A percentile compares a stretch with the other conserved stretches of the same genome.
phyloP scores from a whole-genome alignment of 768 basidiomycete species.

The Psilocybe cubensis region DNA sequence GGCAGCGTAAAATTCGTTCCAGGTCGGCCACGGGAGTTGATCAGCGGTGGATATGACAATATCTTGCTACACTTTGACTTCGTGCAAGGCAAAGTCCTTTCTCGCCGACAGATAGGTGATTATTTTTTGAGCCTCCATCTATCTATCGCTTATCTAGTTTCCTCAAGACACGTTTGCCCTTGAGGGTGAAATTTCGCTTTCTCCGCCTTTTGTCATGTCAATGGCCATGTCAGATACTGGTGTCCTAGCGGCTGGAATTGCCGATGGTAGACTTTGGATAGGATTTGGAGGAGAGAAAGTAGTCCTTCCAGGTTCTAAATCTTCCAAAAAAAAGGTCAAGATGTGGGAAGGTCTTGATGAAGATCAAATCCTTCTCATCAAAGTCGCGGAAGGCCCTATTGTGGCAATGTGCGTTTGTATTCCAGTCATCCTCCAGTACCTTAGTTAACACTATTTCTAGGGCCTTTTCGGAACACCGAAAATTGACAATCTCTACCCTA shows the following conservation, averaged over 20 bases:
- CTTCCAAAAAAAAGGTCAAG: slow-evolving; percentile 62
- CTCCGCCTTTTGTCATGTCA: slow-evolving; percentile 77
- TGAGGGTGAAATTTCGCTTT: slow-evolving; percentile 56
- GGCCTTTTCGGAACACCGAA: slow-evolving; percentile 49
- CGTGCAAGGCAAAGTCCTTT: slow-evolving; percentile 55
- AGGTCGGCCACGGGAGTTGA: slow-evolving; percentile 66
- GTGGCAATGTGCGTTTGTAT: slow-evolving; percentile 61
- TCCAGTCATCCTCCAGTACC: neutral
- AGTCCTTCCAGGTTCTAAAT: slow-evolving; percentile 23
- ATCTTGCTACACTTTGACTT: slow-evolving; percentile 71
- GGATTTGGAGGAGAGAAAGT: slow-evolving; percentile 73
- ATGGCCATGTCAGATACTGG: slow-evolving; percentile 62
- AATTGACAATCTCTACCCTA: slow-evolving; percentile 60
- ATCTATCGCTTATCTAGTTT: neutral
- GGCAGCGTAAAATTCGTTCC: slow-evolving; percentile 74
- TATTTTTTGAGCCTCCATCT: neutral
- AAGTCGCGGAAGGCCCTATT: slow-evolving; percentile 74
- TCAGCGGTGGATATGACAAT: slow-evolving; percentile 81
- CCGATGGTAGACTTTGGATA: slow-evolving; percentile 74
- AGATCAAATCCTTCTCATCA: slow-evolving; percentile 45
- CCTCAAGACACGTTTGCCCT: slow-evolving; percentile 37
- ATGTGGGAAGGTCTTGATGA: slow-evolving; percentile 75
- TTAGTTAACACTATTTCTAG: slow-evolving; percentile 32
- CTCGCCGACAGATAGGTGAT: slow-evolving; percentile 62
- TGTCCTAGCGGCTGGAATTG: slow-evolving; percentile 70